phyloP scores from a whole-genome alignment of 352 stramenopile genomes.

The Achlya hypogyna region DNA sequence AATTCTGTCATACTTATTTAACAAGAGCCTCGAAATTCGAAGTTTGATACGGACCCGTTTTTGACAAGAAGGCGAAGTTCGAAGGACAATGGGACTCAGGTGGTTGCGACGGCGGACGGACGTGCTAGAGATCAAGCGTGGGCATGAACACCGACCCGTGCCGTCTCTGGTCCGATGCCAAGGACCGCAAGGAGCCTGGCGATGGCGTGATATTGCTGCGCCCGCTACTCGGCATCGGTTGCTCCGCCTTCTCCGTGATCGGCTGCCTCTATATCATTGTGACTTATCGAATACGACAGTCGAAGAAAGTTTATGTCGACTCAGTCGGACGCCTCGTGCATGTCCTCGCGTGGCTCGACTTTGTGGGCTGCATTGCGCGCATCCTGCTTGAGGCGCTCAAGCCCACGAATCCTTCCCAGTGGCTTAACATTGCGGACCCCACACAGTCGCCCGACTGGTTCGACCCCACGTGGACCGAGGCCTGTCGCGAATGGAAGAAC shows the following conservation, averaged over 20 bases:
- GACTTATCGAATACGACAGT: conserved; percentile 59
- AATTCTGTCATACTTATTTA: no score
- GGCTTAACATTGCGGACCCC: not conserved
- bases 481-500: not conserved
- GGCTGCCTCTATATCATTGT: conserved; percentile 76
- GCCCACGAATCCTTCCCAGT: not conserved
- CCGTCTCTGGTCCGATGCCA: not conserved
- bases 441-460: not conserved
- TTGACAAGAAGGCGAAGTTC: no score
- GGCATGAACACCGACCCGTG: not conserved
- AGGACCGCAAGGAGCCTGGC: not conserved
- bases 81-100: not conserved
- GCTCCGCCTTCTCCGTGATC: conserved; percentile 70
- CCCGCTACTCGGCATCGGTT: conserved; percentile 26
- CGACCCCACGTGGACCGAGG: not conserved
- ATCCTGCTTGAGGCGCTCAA: conserved; percentile 33
- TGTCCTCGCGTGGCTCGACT: conserved; percentile 74
- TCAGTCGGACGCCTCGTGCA: conserved; percentile 61
- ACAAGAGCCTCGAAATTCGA: no score
- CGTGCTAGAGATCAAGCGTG: not conserved
- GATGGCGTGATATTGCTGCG: not conserved
- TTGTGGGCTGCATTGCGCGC: conserved; percentile 55
- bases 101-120: no score
- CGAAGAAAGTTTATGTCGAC: conserved; percentile 24
- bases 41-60: no score